Percentiles rank a stretch among this genome's conserved stretches.
phyloP scores from a whole-genome alignment of 2,329 filamentous ascomycete genomes.

The Orbilia brochopaga region DNA sequence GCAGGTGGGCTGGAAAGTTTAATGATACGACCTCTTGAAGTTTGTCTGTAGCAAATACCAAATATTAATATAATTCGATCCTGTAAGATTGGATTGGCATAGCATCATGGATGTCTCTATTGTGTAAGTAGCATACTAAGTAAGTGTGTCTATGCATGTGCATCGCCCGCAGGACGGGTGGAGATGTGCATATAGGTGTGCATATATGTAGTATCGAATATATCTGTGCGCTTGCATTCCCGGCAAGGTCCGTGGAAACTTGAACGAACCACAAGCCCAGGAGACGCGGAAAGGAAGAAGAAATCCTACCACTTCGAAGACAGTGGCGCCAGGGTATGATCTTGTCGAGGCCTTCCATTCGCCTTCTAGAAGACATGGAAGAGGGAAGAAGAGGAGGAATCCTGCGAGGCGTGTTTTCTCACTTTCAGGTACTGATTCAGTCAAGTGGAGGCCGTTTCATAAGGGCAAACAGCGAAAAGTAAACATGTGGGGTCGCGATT shows the following conservation, averaged over 20 bases:
- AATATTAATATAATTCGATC: background rate
- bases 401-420: conserved; percentile 27
- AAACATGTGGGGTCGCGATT: conserved; percentile 28
- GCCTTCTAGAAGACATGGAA: conserved; percentile 20
- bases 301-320: no score
- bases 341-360: background rate
- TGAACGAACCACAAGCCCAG: no score
- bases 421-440: conserved; percentile 44
- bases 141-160: background rate
- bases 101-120: background rate
- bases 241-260: no score
- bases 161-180: background rate
- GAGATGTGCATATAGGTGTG: no score
- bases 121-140: background rate
- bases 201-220: no score
- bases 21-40: background rate
- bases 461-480: conserved; percentile 44
- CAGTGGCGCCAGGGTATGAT: no score
- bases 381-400: no score
- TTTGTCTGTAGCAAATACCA: conserved; percentile 3
- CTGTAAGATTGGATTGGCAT: conserved; percentile 1
- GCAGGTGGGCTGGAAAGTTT: background rate
- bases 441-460: conserved; percentile 46
- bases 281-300: no score
- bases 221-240: no score